These are phyloP conservation scores for Cytospora schulzeri DNA, from an alignment of 2,329 filamentous ascomycete genomes.

Conservation along the genomic window DNA sequence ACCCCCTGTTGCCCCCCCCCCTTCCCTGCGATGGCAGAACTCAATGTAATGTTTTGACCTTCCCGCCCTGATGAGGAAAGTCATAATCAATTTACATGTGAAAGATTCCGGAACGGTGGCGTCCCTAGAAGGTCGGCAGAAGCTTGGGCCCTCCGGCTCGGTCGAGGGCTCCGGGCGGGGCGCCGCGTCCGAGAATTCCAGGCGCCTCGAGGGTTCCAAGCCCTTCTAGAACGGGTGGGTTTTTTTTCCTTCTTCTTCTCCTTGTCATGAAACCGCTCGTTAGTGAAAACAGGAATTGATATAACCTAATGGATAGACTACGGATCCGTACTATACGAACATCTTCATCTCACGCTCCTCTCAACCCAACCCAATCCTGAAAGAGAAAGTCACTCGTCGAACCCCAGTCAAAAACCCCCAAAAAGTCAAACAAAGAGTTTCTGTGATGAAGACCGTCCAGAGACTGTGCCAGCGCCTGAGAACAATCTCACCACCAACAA, in stretches of 20 bases:
- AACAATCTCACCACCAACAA: not conserved
- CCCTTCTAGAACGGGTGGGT: slow-evolving; percentile 11
- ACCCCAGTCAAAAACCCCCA: not conserved
- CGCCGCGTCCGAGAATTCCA: not conserved
- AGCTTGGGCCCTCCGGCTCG: not conserved
- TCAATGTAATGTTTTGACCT: too few relatives aligned
- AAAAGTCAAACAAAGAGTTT: not conserved
- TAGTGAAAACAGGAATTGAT: too few relatives aligned
- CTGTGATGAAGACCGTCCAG: not conserved
- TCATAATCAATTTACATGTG: not conserved
- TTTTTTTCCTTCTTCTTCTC: not conserved
- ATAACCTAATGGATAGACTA: too few relatives aligned
- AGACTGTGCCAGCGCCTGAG: not conserved
- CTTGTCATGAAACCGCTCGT: not conserved
- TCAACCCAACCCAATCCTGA: not conserved
- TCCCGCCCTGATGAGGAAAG: not conserved
- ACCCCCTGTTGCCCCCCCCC: too few relatives aligned
- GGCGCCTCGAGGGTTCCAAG: not conserved
- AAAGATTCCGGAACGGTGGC: not conserved
- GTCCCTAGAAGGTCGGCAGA: not conserved
- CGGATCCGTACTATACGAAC: too few relatives aligned
- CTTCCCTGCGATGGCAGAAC: too few relatives aligned
- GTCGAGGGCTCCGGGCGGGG: not conserved
- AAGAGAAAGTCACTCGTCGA: too few relatives aligned
- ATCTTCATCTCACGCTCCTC: not conserved